These are phyloP conservation scores for Myotisia sp. DNA, from an alignment of 2,329 filamentous ascomycete genomes.

Conservation along the genomic window DNA sequence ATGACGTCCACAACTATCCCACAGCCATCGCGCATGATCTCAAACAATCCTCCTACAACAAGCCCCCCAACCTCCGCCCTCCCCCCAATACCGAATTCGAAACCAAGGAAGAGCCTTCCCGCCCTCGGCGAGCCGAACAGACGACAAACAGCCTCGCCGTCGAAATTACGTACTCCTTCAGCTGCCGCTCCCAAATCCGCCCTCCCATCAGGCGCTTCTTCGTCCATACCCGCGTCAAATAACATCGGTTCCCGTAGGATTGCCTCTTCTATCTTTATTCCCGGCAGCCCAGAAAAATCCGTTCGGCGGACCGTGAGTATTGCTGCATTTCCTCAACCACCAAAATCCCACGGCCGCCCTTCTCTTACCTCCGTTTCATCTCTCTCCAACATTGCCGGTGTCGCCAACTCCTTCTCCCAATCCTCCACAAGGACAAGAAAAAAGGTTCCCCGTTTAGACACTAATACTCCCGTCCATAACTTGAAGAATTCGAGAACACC, in stretches of 20 bases:
- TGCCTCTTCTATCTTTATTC: constrained; percentile 40
- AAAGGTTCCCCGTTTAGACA: constrained; percentile 44
- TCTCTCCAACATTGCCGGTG: constrained; percentile 4
- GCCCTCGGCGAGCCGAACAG: constrained; percentile 32
- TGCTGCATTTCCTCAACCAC: constrained; percentile 83
- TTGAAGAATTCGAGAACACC: constrained; percentile 40
- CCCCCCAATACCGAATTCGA: constrained; percentile 58
- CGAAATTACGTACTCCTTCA: constrained; percentile 47
- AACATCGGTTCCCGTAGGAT: constrained; percentile 42
- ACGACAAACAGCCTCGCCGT: constrained; percentile 25
- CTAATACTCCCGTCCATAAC: constrained; percentile 24
- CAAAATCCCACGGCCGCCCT: constrained; percentile 50
- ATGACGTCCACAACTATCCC: constrained; percentile 54
- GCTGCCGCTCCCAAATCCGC: constrained; percentile 37
- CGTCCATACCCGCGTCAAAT: constrained; percentile 35
- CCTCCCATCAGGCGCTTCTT: constrained; percentile 32
- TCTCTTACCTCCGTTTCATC: constrained; percentile 22
- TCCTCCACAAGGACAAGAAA: constrained; percentile 30
- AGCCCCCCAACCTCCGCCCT: constrained; percentile 58
- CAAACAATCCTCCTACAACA: constrained; percentile 49
- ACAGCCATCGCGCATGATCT: constrained; percentile 44
- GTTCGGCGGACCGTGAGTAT: constrained; percentile 84
- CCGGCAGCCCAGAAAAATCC: constrained; percentile 46
- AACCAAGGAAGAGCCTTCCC: constrained; percentile 54
- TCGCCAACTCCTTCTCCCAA: constrained; percentile 16